Percentiles rank a stretch among this genome's conserved stretches.
Evolutionary conservation across 805 yeast species (phyloP).

Genomic region (Starmerella sp.): DNA sequence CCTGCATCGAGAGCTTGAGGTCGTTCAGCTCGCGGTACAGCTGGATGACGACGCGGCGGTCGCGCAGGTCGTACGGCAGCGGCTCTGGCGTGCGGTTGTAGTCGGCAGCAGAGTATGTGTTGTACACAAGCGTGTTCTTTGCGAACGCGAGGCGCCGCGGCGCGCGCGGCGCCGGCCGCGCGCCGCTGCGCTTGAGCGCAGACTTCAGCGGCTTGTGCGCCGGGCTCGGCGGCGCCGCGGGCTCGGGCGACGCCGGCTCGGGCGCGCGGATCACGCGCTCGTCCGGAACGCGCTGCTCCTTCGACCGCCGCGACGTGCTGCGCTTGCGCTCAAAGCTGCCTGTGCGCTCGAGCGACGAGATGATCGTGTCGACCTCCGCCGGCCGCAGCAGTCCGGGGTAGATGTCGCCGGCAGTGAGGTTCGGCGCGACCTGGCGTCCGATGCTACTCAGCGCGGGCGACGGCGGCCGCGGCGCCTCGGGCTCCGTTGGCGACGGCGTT

Average conservation of each 20-base stretch:
- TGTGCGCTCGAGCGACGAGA: constrained; percentile 29
- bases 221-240: background rate
- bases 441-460: constrained; percentile 11
- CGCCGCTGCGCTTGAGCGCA: background rate
- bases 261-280: constrained; percentile 22
- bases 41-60: constrained; percentile 68
- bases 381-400: constrained; percentile 13
- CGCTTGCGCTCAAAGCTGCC: constrained; percentile 29
- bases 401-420: constrained; percentile 18
- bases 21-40: constrained; percentile 75
- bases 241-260: background rate
- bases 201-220: background rate
- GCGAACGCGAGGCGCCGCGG: constrained; percentile 41
- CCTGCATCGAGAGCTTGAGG: constrained; percentile 67
- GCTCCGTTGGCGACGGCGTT: background rate
- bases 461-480: constrained; percentile 6
- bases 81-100: constrained; percentile 89
- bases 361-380: constrained; percentile 27
- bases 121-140: constrained; percentile 69
- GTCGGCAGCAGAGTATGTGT: constrained; percentile 70
- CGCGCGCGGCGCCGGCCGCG: background rate
- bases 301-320: constrained; percentile 18
- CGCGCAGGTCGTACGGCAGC: constrained; percentile 84
- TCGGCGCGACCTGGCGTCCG: constrained; percentile 1
- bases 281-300: constrained; percentile 26